Percentiles rank a stretch among this genome's conserved stretches.
Conservation (phyloP, 2,329 filamentous ascomycete genomes). For the Pseudocercospora cruenta region DNA sequence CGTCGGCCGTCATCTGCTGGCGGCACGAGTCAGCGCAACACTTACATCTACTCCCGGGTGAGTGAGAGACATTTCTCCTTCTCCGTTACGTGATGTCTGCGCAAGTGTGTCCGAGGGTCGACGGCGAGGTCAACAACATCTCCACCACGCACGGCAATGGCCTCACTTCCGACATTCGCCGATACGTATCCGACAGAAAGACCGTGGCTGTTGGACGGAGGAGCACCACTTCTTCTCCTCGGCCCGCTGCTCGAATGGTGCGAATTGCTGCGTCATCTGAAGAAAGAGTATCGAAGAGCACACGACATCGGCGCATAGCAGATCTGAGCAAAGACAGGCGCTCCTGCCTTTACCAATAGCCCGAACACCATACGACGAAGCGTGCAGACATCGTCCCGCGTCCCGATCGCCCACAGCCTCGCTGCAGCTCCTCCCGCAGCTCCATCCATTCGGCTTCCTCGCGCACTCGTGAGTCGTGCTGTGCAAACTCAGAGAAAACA, state of each 20-base stretch:
- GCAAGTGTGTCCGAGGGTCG: neutral
- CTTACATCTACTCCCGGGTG: neutral
- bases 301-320: neutral
- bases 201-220: neutral
- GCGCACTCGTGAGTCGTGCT: too few relatives aligned
- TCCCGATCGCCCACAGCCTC: neutral
- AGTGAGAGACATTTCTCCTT: neutral
- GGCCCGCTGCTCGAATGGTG: neutral
- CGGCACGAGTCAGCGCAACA: conserved; percentile 5
- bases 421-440: neutral
- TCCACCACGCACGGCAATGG: conserved; percentile 5
- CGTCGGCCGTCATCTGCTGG: neutral
- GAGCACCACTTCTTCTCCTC: neutral
- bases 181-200: neutral
- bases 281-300: neutral
- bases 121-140: neutral
- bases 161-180: conserved; percentile 9
- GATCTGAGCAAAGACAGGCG: neutral
- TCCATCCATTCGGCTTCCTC: neutral
- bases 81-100: neutral
- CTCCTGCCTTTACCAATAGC: neutral
- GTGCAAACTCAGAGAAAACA: too few relatives aligned
- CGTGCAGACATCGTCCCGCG: neutral
- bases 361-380: neutral
- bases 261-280: neutral